Evolutionary conservation across 306 rosid genomes (phyloP), one percentile per base, ranked within the genome.

Genomic region (Canavalia ensiformis): DNA sequence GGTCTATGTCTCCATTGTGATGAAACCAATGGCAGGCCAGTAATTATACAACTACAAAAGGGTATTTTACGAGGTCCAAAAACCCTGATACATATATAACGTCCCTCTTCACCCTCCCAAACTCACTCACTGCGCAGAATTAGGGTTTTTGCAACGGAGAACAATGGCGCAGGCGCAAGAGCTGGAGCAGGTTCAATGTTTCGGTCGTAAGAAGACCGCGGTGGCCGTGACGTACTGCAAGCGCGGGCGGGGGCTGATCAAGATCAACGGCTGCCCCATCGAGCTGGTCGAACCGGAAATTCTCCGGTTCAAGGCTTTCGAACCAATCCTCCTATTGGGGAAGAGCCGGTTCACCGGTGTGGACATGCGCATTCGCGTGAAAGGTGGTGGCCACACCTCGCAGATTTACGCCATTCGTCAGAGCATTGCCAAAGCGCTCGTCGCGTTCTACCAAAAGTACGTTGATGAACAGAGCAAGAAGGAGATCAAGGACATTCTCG

Each of bases 391-490:
- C 1, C 91, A 91, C 90, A 91, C 91, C 5, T 91, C 98, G 0
- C 97, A 94, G 90, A 94, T 91, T 47, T 94, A 94, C 78, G 97
- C 97, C 13, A 91, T 91, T 6, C 83, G 98, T 1, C 98, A 94
- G 84, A 94, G 98, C 79, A 91, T 94, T 0, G 95, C 97, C 0
- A 94, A 91, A 62, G 98, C 98, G 0, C 85, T 94, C 2, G 95
- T 94, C 0, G 97, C 98, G 2, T 94, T 67, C 71, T 92, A 91
- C 86, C 98, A 94, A 90, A 94, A 94, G 84, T 94, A 78, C 18
- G 97, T 94, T 0, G 98, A 94, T 31, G 98, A 94, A 34, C 98
- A 94, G 86, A 92, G 92, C 81, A 94, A 94, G 91, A 94, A 90
- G 89, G 98, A 94, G 82, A 94, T 94, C 45, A 94, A 91, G 85